phyloP scores from a whole-genome alignment of 106 monocot genomes.

The Dendrobium huoshanense region DNA sequence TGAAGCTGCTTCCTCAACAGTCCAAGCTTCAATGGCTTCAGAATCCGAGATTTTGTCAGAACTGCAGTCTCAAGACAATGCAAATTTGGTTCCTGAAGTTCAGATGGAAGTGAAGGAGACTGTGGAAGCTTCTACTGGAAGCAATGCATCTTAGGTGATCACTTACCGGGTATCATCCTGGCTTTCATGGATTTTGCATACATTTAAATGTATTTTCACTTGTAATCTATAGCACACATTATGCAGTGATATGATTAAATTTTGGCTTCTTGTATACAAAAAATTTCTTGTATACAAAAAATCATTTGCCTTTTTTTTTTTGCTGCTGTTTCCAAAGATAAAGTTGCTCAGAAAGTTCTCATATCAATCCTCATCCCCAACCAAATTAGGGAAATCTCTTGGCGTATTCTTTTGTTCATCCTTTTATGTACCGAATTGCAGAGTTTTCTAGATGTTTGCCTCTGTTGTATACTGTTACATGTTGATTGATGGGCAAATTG shows the following conservation, averaged over 20 bases:
- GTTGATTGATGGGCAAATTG: no score
- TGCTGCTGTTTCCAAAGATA: background rate
- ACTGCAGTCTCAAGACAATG: constrained; percentile 7
- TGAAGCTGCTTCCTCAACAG: constrained; percentile 17
- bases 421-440: background rate
- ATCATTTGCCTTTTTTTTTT: background rate
- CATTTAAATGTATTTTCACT: background rate
- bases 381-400: background rate
- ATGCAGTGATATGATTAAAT: background rate
- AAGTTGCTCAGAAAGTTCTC: background rate
- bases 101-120: background rate
- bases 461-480: no score
- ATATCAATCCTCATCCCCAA: background rate
- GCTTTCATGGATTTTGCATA: background rate
- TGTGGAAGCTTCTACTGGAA: background rate
- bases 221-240: background rate
- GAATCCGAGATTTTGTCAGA: background rate
- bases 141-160: background rate
- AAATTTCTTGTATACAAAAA: no score
- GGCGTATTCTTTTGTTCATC: background rate
- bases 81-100: background rate
- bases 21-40: no score
- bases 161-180: background rate
- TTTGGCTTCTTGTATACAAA: background rate
- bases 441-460: no score